Conservation (phyloP, 2,329 filamentous ascomycete species). For the Trichoderma asperellum region DNA sequence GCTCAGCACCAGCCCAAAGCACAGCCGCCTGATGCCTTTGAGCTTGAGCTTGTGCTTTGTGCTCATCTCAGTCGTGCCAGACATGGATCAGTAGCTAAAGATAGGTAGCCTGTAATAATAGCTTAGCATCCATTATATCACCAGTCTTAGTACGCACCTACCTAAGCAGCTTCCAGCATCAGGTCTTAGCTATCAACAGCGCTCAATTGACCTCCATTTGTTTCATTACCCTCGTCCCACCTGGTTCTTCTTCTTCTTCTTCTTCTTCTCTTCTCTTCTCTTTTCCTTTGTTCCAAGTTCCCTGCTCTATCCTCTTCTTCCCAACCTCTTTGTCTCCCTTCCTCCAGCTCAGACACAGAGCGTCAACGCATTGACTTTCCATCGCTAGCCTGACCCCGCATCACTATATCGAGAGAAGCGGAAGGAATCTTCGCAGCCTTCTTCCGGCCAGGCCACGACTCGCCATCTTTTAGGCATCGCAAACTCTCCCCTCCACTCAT, state of each 20-base stretch:
- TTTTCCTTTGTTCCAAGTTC: neutral
- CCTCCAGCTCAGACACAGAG: neutral
- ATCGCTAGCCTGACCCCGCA: constrained; percentile 23
- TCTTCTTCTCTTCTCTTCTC: neutral
- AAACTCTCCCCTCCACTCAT: neutral
- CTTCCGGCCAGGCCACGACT: neutral
- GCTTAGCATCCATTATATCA: neutral
- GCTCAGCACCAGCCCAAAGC: neutral
- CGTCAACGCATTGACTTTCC: neutral
- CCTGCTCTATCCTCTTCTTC: neutral
- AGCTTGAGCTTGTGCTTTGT: too few relatives aligned
- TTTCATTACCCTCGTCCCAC: neutral
- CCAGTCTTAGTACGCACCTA: too few relatives aligned
- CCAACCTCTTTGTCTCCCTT: too few relatives aligned
- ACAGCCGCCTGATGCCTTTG: neutral
- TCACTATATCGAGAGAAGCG: constrained; percentile 9
- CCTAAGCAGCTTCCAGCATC: neutral
- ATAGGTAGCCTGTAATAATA: neutral
- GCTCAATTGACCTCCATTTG: neutral
- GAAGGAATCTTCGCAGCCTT: constrained; percentile 14
- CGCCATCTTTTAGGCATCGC: constrained; percentile 2
- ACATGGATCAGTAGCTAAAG: too few relatives aligned
- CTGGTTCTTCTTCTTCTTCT: neutral
- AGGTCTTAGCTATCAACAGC: neutral
- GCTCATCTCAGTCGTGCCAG: too few relatives aligned